Conservation (phyloP, 2,329 filamentous ascomycete genomes). For the Trichoderma hamatum region DNA sequence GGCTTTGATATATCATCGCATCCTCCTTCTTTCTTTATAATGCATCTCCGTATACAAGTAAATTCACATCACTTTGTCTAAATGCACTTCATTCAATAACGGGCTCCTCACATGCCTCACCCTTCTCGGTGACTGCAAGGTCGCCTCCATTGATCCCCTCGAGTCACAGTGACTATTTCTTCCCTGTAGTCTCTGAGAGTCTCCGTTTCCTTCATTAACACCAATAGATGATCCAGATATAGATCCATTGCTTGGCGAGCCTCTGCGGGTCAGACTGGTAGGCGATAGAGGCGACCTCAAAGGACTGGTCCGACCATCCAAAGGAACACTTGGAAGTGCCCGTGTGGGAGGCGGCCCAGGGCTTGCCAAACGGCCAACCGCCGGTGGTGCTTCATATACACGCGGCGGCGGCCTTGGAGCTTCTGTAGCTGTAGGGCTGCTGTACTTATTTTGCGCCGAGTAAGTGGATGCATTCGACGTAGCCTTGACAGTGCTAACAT, state of each 20-base stretch:
- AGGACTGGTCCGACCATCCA: conserved; percentile 27
- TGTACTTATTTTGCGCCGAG: background rate
- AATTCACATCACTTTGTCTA: conserved; percentile 26
- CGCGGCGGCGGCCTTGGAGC: conserved; percentile 23
- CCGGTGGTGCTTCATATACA: conserved; percentile 23
- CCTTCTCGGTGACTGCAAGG: conserved; percentile 21
- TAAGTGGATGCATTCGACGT: background rate
- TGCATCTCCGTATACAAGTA: background rate
- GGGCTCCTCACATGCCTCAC: conserved; percentile 30
- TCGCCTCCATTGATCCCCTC: background rate
- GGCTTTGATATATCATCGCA: conserved; percentile 38
- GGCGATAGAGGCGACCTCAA: conserved; percentile 21
- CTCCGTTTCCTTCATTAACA: background rate
- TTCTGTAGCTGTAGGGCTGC: background rate
- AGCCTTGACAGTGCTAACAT: background rate
- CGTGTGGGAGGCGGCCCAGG: conserved; percentile 50
- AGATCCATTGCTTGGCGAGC: background rate
- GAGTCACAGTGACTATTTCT: background rate
- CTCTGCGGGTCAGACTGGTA: background rate
- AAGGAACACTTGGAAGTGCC: conserved; percentile 44
- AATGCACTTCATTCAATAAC: conserved; percentile 31
- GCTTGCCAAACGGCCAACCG: conserved; percentile 34
- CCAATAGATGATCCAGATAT: background rate
- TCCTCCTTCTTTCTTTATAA: too few relatives aligned
- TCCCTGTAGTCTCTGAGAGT: background rate